Conservation (phyloP, 495 filamentous ascomycete genomes). For the Glutinoglossum americanum region DNA sequence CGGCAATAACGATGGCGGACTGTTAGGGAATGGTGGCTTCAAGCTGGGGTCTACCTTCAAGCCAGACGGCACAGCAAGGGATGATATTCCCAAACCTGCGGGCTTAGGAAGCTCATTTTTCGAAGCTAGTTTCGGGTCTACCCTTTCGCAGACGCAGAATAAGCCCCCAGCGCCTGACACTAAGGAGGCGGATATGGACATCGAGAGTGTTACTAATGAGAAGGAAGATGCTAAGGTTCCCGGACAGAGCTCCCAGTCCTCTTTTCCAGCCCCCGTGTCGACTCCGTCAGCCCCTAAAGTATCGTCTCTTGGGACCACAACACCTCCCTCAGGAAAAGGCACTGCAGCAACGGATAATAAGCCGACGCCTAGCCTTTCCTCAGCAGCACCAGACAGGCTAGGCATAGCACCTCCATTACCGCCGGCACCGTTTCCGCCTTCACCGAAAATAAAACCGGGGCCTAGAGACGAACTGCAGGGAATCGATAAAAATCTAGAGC, state of each 20-base stretch:
- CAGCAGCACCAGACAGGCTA: neutral
- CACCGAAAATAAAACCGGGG: conserved; percentile 14
- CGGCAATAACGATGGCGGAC: conserved; percentile 12
- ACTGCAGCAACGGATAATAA: neutral
- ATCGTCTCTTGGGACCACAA: conserved; percentile 18
- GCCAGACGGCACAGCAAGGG: conserved; percentile 39
- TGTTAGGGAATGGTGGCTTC: conserved; percentile 31
- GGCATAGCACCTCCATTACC: conserved; percentile 2
- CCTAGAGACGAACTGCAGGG: conserved; percentile 8
- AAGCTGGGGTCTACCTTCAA: conserved; percentile 65
- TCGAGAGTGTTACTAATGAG: conserved; percentile 15
- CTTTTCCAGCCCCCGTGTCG: neutral
- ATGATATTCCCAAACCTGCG: conserved; percentile 31
- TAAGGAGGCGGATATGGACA: conserved; percentile 40
- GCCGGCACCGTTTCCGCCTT: conserved; percentile 7
- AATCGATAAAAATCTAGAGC: conserved; percentile 14
- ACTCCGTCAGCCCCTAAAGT: conserved; percentile 14
- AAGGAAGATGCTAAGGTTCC: conserved; percentile 5
- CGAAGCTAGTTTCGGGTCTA: conserved; percentile 30
- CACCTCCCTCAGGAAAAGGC: too few relatives aligned
- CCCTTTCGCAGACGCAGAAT: conserved; percentile 22
- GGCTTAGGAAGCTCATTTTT: conserved; percentile 28
- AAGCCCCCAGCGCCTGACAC: conserved; percentile 24
- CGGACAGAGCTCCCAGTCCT: neutral
- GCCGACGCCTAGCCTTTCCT: neutral